A percentile compares a stretch with the other conserved stretches of the same genome.
These are phyloP conservation scores for Kurtzmaniella quercitrusa DNA, from an alignment of 1,139 yeast species.

Conservation along the genomic window DNA sequence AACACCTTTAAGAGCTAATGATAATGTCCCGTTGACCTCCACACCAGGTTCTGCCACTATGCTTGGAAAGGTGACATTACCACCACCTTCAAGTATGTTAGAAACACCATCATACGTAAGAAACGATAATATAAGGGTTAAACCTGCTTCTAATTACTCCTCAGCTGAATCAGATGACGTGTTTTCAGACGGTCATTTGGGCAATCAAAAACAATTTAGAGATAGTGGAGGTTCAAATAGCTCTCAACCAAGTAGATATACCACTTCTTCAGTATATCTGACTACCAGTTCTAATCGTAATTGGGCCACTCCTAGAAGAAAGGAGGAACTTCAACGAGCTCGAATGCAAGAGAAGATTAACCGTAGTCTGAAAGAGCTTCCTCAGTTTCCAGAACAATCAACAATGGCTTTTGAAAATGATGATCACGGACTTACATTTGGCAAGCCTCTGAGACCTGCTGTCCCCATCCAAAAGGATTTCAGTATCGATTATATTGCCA, in stretches of 20 bases:
- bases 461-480: conserved; percentile 43
- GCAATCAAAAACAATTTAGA: conserved; percentile 12
- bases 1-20: neutral
- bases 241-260: conserved; percentile 45
- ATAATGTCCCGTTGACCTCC: neutral
- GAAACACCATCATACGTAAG: neutral
- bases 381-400: conserved; percentile 9
- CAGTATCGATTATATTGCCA: conserved; percentile 46
- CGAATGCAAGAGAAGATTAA: conserved; percentile 41
- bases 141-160: conserved; percentile 10
- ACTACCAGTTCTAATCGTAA: conserved; percentile 26
- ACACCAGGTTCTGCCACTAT: conserved; percentile 5
- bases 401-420: conserved; percentile 3
- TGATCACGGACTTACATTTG: neutral
- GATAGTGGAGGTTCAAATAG: conserved; percentile 36
- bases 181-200: conserved; percentile 19
- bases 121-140: conserved; percentile 11
- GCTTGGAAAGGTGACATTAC: conserved; percentile 7
- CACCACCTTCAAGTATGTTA: conserved; percentile 11
- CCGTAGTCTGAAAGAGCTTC: conserved; percentile 30
- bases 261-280: conserved; percentile 28
- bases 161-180: conserved; percentile 19
- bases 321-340: conserved; percentile 25
- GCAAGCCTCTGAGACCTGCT: conserved; percentile 9
- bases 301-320: conserved; percentile 53